These are phyloP conservation scores for Kuraishia capsulata DNA, from an alignment of 805 yeast species.

Conservation along the genomic window DNA sequence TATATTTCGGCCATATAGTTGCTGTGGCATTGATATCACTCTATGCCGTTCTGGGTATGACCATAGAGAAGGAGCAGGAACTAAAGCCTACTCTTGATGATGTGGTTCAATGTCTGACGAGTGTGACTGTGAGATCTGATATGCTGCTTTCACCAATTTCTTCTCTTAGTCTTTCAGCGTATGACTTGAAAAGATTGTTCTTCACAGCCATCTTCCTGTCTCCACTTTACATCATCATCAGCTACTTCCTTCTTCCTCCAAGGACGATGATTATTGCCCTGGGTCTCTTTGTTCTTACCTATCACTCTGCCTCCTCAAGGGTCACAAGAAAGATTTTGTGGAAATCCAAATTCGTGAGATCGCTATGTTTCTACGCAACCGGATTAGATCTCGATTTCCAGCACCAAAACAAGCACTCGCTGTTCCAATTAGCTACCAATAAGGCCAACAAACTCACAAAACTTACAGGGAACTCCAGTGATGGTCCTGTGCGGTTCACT, in stretches of 20 bases:
- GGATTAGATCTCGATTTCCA: constrained; percentile 64
- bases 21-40: constrained; percentile 52
- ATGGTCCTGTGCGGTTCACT: constrained; percentile 65
- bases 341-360: constrained; percentile 67
- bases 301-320: constrained; percentile 79
- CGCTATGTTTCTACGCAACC: constrained; percentile 71
- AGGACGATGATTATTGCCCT: constrained; percentile 48
- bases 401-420: constrained; percentile 21
- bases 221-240: constrained; percentile 69
- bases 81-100: constrained; percentile 80
- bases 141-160: constrained; percentile 75
- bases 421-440: constrained; percentile 48
- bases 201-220: constrained; percentile 81
- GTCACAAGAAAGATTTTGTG: constrained; percentile 79
- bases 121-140: constrained; percentile 69
- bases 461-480: constrained; percentile 7
- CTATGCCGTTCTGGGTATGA: constrained; percentile 49
- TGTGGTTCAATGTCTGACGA: constrained; percentile 66
- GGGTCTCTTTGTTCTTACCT: constrained; percentile 61
- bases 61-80: constrained; percentile 49
- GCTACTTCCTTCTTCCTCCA: constrained; percentile 64
- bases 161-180: constrained; percentile 57
- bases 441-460: constrained; percentile 30
- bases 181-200: constrained; percentile 71
- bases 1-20: constrained; percentile 76